Evolutionary conservation across 2,329 filamentous ascomycete genomes (phyloP), one percentile per base, ranked within the genome.

Genomic region (Xylariaceae sp.): DNA sequence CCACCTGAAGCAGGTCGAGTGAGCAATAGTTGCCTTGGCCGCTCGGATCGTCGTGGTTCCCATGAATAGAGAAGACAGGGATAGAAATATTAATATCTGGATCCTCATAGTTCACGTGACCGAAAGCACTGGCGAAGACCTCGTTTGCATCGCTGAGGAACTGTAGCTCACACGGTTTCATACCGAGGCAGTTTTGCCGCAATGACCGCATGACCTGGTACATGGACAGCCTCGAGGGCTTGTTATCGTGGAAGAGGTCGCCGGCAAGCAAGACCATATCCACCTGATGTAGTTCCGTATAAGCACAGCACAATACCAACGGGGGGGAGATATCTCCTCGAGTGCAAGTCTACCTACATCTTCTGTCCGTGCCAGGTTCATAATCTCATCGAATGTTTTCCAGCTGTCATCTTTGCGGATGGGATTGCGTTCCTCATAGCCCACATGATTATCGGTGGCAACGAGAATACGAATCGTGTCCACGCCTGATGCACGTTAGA

Each of bases 31-130:
- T 89, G 10, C 92, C 94, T 65, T 96, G 92, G 9, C 94, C 94
- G n/a, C 92, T 95, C 0, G 94, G 94, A 68, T 99, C 94, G 67
- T 99, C 94, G 68, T 99, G 94, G 66, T 99, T 99, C 43, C 94
- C 94, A 65, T 99, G 95, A 39, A 99, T 99, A 0, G 92, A 96
- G 68, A 99, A 99, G 26, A 99, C 91, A 0, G 94, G 94, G 52
- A 97, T 96, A 1, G 92, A 89, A 56, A 99, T 84, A 65, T 99
- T 99, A 71, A 99, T 96, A 64, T 99, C 90, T 21, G 89, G 84
- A 65, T 99, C 94, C 71, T 97, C 91, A 72, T 99, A 99, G 72
- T 99, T 99, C 72, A 96, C 92, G 69, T 96, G 88, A 47, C 90
- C 86, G 67, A 96, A 95, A 0, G 90, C 86, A 6, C 88, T 88